These are phyloP conservation scores for Persicaria tinctoria DNA, from an alignment of 148 eudicot genomes.

Conservation along the genomic window DNA sequence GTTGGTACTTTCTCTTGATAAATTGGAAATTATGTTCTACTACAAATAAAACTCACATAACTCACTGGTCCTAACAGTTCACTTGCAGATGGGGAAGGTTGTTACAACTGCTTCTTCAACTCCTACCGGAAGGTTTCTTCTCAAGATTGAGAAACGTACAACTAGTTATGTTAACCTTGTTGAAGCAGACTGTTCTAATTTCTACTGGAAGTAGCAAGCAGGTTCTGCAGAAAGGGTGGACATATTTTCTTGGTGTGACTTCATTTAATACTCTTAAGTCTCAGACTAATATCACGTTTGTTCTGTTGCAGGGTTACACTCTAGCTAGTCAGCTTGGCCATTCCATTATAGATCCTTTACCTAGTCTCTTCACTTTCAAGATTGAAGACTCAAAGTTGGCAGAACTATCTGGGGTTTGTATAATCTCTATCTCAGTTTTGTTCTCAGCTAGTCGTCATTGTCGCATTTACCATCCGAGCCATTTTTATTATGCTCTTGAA, in stretches of 20 bases:
- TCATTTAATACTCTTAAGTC: neutral
- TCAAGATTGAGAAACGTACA: constrained; percentile 60
- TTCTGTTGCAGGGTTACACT: constrained; percentile 57
- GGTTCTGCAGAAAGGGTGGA: constrained; percentile 29
- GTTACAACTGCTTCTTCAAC: constrained; percentile 45
- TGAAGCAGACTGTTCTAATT: constrained; percentile 68
- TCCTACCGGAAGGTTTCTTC: constrained; percentile 48
- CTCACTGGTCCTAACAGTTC: constrained; percentile 13
- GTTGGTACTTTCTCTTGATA: neutral
- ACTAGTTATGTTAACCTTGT: constrained; percentile 36
- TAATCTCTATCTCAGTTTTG: neutral
- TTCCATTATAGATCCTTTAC: constrained; percentile 77
- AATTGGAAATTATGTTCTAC: neutral
- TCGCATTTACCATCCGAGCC: neutral
- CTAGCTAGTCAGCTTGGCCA: constrained; percentile 90
- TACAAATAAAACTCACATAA: neutral
- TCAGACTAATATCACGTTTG: neutral
- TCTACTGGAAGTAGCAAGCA: constrained; percentile 83
- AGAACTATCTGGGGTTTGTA: constrained; percentile 70
- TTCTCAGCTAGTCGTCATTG: neutral
- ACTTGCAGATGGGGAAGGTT: constrained; percentile 64
- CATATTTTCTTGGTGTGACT: neutral
- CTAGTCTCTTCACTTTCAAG: constrained; percentile 95
- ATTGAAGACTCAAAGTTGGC: constrained; percentile 65
- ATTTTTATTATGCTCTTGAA: neutral